Evolutionary conservation across 2,329 filamentous ascomycete species (phyloP), one percentile per base, ranked within the genome.

Genomic region (Ceratocystis smalleyi): DNA sequence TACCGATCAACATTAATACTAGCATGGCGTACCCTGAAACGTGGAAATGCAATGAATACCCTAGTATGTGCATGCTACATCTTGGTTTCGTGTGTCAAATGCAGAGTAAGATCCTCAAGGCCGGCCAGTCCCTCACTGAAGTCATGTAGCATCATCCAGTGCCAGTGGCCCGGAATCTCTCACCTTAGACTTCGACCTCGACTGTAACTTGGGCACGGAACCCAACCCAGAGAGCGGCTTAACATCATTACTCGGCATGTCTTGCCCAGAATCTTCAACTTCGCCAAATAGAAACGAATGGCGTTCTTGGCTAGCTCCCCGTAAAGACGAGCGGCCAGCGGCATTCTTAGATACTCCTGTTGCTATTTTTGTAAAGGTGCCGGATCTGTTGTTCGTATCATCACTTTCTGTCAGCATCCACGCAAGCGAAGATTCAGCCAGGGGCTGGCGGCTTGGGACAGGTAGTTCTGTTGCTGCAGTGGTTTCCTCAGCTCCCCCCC

Each of bases 391-490:
- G 10, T 59, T 65, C 0, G 75, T 72, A 63, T 76, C 71, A 68
- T 81, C 79, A 12, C 40, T 49, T 2, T 80, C 81, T 68, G 85
- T 84, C 1, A 91, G 77, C 86, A 91, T 91, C 85, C 86, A 90
- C 1, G 87, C 85, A 72, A 89, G 91, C 3, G 85, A 87, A 6
- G 87, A 89, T 68, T 88, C 86, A 0, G 86, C 85, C 43, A 90
- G 77, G 0, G 80, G 83, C 2, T 86, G 87, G 24, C 85, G 79
- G 22, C 83, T 83, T 0, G 82, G 83, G 17, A 83, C 79, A 1
- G 81, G 66, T 2, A 57, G 40, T 19, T 40, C 43, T 12, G 19
- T 24, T 19, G 54, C 24, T 15, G 10, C 19, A 17, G 32, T 19
- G 19, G 3, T n/a, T 8, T 49, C 35, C 12, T 5, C 43, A 8